phyloP scores from a whole-genome alignment of 2,329 filamentous ascomycete species.

The Ophiognomonia clavigignenti-juglandacearum region DNA sequence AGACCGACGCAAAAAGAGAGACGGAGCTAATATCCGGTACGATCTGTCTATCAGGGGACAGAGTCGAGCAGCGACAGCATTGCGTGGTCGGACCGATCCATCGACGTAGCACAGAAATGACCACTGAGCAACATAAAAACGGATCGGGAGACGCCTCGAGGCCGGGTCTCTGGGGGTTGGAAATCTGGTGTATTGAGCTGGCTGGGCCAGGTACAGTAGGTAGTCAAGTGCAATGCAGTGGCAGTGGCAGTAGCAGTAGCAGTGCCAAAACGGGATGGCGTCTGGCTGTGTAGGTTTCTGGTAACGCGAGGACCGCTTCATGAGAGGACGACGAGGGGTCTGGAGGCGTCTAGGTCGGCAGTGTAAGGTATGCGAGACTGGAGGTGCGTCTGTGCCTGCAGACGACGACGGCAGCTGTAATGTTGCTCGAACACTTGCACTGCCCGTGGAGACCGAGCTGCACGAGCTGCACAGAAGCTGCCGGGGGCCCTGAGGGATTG shows the following conservation, averaged over 20 bases:
- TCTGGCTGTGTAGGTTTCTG: not conserved
- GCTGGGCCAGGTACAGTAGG: no score
- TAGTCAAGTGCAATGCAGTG: no score
- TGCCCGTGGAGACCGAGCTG: not conserved
- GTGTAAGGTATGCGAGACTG: slow-evolving; percentile 13
- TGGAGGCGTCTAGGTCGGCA: slow-evolving; percentile 20
- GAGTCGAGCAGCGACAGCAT: slow-evolving; percentile 5
- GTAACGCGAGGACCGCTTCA: slow-evolving; percentile 7
- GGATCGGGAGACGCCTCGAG: not conserved
- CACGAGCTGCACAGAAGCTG: slow-evolving; percentile 3
- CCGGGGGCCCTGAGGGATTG: not conserved
- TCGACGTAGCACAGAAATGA: slow-evolving; percentile 8
- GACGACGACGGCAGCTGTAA: slow-evolving; percentile 1
- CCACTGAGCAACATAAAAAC: slow-evolving; percentile 7
- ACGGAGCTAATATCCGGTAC: slow-evolving; percentile 6
- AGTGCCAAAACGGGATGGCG: slow-evolving; percentile 2
- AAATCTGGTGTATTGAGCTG: not conserved
- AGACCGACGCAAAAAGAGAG: slow-evolving; percentile 1
- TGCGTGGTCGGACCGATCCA: slow-evolving; percentile 12
- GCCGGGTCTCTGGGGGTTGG: not conserved
- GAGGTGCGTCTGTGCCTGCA: slow-evolving; percentile 20
- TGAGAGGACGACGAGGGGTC: slow-evolving; percentile 9
- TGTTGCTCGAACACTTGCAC: no score
- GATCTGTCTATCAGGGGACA: not conserved
- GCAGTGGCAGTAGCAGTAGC: no score